Base-by-base conservation (phyloP, 345 rosid genomes). In the Pugionium dolabratum region DNA sequence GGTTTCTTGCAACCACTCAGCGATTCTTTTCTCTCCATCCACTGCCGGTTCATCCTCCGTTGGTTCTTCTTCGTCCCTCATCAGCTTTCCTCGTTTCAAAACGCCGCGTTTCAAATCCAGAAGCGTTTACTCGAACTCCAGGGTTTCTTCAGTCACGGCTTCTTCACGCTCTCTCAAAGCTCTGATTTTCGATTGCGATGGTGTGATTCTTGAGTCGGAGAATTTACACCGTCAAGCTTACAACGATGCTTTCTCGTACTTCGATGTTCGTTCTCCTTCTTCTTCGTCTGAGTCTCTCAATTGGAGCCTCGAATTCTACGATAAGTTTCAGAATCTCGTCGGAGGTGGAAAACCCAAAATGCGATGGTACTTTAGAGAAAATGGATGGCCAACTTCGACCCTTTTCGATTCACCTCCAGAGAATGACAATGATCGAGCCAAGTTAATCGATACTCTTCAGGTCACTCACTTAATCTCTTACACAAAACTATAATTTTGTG, bases 281-380 rank as follows among this genome's bases (percentile, higher is more conserved):
- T 74, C 95, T 62, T 73, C 85, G 2, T 48, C 72, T 3, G 77
- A 63, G 40, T 66, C 92, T 30, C 89, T 93, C 61, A 45, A 79
- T 51, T 94, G 99, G 99, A 79, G 66, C 29, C 45, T 73, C 0
- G 90, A 85, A 1, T 94, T 90, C 75, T 94, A 94, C 64, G 97
- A 94, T 45, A 81, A 55, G 72, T 85, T 94, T 64, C 99, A 94
- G 81, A 94, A 94, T 44, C 77, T 7, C 9, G 80, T 93, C 31
- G 96, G 99, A 2, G 96, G 99, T 36, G 99, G 97, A 34, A 93
- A 90, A 72, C 99, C 99, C 5, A 93, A 93, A 77, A 93, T 93
- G 99, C 73, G 97, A 80, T 90, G 99, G 97, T 88, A 93, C 78
- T 93, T 93, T 52, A 88, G 81, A 73, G 95, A 93, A 77, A 76